These are phyloP conservation scores for Zasmidium angulare DNA, from an alignment of 2,329 filamentous ascomycete species.

Conservation along the genomic window DNA sequence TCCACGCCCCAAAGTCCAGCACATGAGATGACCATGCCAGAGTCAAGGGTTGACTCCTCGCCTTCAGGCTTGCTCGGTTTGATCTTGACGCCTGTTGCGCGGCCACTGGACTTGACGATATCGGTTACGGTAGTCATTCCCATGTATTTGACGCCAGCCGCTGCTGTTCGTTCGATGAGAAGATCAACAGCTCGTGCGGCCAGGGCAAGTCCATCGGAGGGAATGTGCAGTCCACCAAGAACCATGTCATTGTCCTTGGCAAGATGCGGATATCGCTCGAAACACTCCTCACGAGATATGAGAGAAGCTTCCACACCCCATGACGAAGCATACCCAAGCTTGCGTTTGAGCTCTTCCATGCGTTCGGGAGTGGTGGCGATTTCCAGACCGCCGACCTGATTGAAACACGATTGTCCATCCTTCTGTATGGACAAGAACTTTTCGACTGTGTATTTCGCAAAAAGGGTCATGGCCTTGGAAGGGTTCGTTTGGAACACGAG, in stretches of 20 bases:
- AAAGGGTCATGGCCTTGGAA: constrained; percentile 57
- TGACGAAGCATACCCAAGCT: constrained; percentile 59
- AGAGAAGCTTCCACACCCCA: constrained; percentile 61
- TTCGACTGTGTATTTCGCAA: constrained; percentile 62
- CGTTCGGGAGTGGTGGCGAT: constrained; percentile 61
- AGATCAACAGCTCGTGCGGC: constrained; percentile 62
- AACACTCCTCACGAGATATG: constrained; percentile 54
- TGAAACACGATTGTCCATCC: constrained; percentile 50
- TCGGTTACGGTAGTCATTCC: constrained; percentile 58
- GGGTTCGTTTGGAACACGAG: constrained; percentile 64
- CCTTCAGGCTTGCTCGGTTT: constrained; percentile 34
- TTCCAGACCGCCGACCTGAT: constrained; percentile 63
- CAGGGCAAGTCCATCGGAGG: constrained; percentile 60
- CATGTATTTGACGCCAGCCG: constrained; percentile 60
- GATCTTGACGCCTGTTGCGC: constrained; percentile 59
- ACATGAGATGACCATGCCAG: constrained; percentile 63
- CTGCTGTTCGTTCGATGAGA: constrained; percentile 58
- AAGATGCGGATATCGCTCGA: constrained; percentile 55
- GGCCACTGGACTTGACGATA: constrained; percentile 51
- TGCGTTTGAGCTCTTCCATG: constrained; percentile 62
- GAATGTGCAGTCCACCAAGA: constrained; percentile 60
- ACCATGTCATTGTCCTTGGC: constrained; percentile 45
- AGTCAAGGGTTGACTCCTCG: constrained; percentile 43
- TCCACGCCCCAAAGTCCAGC: constrained; percentile 68
- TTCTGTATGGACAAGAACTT: constrained; percentile 56